Evolutionary conservation across 2,329 filamentous ascomycete genomes (phyloP), one percentile per base, ranked within the genome.

Genomic region (Hymenoscyphus infarciens): DNA sequence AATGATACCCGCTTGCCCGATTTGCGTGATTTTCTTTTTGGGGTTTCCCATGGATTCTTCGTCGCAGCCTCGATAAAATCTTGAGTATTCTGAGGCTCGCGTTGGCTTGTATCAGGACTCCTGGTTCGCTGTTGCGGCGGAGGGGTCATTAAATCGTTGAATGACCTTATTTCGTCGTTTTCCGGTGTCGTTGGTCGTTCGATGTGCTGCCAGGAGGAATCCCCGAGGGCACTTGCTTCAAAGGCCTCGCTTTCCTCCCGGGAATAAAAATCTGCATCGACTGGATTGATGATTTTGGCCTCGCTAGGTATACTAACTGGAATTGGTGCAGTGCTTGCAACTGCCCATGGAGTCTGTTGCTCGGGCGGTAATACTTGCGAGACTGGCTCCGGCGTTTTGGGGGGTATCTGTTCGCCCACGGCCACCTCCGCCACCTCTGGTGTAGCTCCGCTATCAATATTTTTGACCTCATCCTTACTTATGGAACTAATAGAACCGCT

Each of bases 1-100:
- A 74, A 74, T 16, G 71, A 74, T 5, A 74, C 72, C 11, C 68
- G 60, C 63, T 73, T 74, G 16, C 64, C 66, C 15, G 59, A 45
- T 55, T 64, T 69, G 22, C 8, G 56, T 1, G 64, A 54, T 38
- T 60, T 67, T 22, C 66, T 68, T 3, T 59, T 56, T 10, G 35
- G 65, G 22, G 60, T 67, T 29, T 57, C 60, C 72, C 72, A 74
- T 3, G 72, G 71, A 64, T 74, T 74, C 4, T 58, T 64, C 5
- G 61, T 65, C 10, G 69, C 63, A 25, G 65, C 69, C 35, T 70
- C 66, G 15, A 67, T 49, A 15, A 71, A 66, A 57, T 64, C 54
- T 60, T 72, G 71, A 4, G 67, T 73, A 39, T 52, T 33, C 56
- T 65, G 10, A 65, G 59, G 7, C 62, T 29, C 22, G n/a, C 57